Evolutionary conservation across 192 early-diverging fungal species (phyloP).

Genomic region (Coemansia sp.): DNA sequence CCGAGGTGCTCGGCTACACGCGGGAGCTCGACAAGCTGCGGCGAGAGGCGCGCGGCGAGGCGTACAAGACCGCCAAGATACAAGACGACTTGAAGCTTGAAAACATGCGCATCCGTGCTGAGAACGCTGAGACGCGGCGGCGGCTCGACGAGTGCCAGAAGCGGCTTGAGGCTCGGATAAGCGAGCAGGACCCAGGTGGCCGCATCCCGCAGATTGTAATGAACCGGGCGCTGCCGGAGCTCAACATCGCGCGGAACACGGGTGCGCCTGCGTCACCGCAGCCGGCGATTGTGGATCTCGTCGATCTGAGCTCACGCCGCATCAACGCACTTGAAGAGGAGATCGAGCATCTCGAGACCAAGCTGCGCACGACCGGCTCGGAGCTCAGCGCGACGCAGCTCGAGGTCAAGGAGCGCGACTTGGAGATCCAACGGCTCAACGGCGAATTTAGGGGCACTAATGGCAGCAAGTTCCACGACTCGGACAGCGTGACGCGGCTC

Average conservation of each 20-base stretch:
- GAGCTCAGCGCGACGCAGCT: conserved; percentile 31
- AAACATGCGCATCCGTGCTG: conserved; percentile 29
- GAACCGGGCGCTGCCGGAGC: conserved; percentile 1
- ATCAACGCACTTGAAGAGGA: conserved; percentile 45
- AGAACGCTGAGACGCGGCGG: conserved; percentile 16
- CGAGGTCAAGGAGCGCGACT: conserved; percentile 40
- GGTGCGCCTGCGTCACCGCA: background rate
- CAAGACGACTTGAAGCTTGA: conserved; percentile 36
- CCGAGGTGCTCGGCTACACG: conserved; percentile 33
- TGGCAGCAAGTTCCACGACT: background rate
- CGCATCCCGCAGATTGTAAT: conserved; percentile 21
- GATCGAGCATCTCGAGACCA: conserved; percentile 26
- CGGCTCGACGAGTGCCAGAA: conserved; percentile 25
- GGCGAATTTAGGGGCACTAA: conserved; percentile 13
- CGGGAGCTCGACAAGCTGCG: conserved; percentile 25
- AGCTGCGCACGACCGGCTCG: conserved; percentile 6
- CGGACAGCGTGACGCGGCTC: conserved; percentile 17
- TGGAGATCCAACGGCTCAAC: conserved; percentile 42
- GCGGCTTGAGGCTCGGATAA: conserved; percentile 15
- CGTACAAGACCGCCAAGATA: conserved; percentile 15
- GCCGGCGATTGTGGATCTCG: conserved; percentile 33
- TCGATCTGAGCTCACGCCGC: conserved; percentile 38
- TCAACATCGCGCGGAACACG: background rate
- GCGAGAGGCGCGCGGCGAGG: conserved; percentile 25
- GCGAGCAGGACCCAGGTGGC: conserved; percentile 21